phyloP scores from a whole-genome alignment of 1,139 yeast genomes.

The Geotrichum restrictum region DNA sequence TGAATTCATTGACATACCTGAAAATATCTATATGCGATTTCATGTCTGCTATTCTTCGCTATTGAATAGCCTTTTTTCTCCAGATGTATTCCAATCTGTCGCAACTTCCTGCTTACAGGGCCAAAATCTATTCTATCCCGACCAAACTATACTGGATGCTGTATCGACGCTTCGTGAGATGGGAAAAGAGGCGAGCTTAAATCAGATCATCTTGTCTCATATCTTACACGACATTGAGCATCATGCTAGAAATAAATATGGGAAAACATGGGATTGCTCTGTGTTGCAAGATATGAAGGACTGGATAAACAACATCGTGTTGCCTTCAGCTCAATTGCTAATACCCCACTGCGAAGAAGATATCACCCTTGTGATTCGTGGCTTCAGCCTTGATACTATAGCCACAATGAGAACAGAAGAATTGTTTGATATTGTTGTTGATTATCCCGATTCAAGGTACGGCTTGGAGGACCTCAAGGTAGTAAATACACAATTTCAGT shows the following conservation, averaged over 20 bases:
- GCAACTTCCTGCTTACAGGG: slow-evolving; percentile 17
- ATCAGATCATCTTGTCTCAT: slow-evolving; percentile 20
- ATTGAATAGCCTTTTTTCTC: slow-evolving; percentile 12
- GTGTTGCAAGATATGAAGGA: slow-evolving; percentile 22
- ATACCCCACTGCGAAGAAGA: slow-evolving; percentile 16
- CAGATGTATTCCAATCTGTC: not conserved
- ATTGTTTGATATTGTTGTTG: slow-evolving; percentile 57
- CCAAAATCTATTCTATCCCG: slow-evolving; percentile 21
- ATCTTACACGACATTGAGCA: slow-evolving; percentile 19
- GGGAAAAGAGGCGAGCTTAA: slow-evolving; percentile 21
- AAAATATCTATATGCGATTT: slow-evolving; percentile 23
- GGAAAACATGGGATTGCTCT: slow-evolving; percentile 24
- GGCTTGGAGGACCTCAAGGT: slow-evolving; percentile 63
- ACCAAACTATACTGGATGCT: slow-evolving; percentile 11
- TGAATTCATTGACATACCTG: slow-evolving; percentile 24
- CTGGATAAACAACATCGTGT: slow-evolving; percentile 22
- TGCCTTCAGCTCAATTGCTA: slow-evolving; percentile 15
- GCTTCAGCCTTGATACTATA: slow-evolving; percentile 23
- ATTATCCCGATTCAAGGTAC: slow-evolving; percentile 55
- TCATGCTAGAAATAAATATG: slow-evolving; percentile 16
- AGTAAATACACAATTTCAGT: slow-evolving; percentile 14
- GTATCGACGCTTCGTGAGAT: slow-evolving; percentile 14
- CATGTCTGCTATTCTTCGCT: slow-evolving; percentile 14
- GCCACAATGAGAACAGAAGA: slow-evolving; percentile 51
- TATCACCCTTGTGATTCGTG: slow-evolving; percentile 13